Evolutionary conservation across 768 basidiomycete species (phyloP), one percentile per base, ranked within the genome.

Genomic region (Favolaschia claudopus): DNA sequence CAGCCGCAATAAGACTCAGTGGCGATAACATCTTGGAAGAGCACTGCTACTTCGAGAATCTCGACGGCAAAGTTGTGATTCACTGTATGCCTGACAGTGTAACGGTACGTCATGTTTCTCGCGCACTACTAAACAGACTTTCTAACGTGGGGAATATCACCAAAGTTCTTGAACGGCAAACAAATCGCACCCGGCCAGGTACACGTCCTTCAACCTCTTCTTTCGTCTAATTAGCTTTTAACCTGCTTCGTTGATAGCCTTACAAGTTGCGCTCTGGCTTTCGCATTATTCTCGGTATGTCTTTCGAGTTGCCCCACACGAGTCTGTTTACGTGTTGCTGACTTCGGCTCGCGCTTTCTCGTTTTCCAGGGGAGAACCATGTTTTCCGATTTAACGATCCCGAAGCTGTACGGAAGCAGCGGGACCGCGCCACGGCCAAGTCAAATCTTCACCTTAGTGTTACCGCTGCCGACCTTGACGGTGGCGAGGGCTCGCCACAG

Each of bases 341-440:
- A 60, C 55, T 29, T 53, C 56, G 57, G n/a, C n/a, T n/a, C n/a
- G n/a, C n/a, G n/a, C n/a, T 46, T 50, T 55, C 19, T 52, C 55
- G n/a, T n/a, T 20, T 39, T 53, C 43, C 59, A 93, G 93, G 96
- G 51, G 96, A 98, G 66, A 89, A 95, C 63, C 97, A 99, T 77
- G 95, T 99, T 54, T 99, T 99, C 75, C 87, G 97, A 17, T 99
- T 97, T 76, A 99, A 93, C 69, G 92, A 96, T 68, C 95, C 95
- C 1, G 93, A 95, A 73, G 93, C 95, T 74, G 95, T 96, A 60
- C 92, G 95, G 63, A 95, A 93, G 70, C 91, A 87, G 68, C 87
- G 95, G 38, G 91, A 96, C 74, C 88, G 92, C 37, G 90, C 89
- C 3, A 88, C 86, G 10, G 82, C 84, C 50, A 89, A 84, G 70